A percentile compares a stretch with the other conserved stretches of the same genome.
These are phyloP conservation scores for Inonotus obliquus DNA, from an alignment of 1,284 basidiomycete genomes.

Conservation along the genomic window DNA sequence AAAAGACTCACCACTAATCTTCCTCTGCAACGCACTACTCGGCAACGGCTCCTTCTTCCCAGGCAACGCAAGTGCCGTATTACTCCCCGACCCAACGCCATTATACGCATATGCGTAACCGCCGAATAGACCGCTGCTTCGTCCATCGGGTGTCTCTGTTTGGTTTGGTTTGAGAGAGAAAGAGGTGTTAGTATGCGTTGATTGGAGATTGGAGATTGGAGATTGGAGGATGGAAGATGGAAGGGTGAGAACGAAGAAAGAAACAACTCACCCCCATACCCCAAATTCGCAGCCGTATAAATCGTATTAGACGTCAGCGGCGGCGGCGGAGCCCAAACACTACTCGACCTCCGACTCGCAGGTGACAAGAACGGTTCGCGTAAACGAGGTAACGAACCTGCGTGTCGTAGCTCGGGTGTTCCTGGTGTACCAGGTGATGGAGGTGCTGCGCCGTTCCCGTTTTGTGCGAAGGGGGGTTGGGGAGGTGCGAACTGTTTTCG, in stretches of 20 bases:
- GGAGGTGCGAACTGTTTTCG: constrained; percentile 6
- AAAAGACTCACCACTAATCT: constrained; percentile 10
- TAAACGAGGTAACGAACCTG: constrained; percentile 31
- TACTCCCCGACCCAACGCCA: constrained; percentile 6
- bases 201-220: too few relatives aligned
- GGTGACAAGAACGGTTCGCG: constrained; percentile 65
- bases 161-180: not conserved
- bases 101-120: constrained; percentile 6
- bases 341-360: constrained; percentile 53
- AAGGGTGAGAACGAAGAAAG: not conserved
- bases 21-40: constrained; percentile 16
- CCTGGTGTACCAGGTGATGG: constrained; percentile 10
- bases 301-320: too few relatives aligned
- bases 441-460: not conserved
- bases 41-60: constrained; percentile 18
- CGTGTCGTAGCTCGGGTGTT: constrained; percentile 7
- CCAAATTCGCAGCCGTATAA: not conserved
- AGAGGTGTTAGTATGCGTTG: not conserved
- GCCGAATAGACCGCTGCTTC: constrained; percentile 7
- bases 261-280: not conserved
- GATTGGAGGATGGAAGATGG: too few relatives aligned
- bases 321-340: constrained; percentile 55
- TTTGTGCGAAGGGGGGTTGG: constrained; percentile 10
- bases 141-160: not conserved
- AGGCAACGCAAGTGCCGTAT: constrained; percentile 9